These are phyloP conservation scores for Phytophthora agathidicida DNA, from an alignment of 352 stramenopile genomes.

Conservation along the genomic window DNA sequence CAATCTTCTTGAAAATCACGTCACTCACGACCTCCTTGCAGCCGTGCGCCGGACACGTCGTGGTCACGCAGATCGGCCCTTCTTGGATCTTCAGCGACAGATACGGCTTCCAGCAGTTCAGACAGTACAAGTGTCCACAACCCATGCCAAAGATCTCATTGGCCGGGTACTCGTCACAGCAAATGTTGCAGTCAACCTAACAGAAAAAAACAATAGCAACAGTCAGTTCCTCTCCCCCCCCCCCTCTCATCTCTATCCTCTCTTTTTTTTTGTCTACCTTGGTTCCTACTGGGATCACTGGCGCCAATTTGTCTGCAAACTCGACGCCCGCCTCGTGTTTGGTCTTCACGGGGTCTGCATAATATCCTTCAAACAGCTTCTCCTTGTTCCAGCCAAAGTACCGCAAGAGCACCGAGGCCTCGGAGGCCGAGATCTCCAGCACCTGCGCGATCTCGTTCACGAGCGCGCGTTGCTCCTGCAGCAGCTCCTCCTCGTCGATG, in stretches of 20 bases:
- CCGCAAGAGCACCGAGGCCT: slow-evolving; percentile 79
- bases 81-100: slow-evolving; percentile 90
- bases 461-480: slow-evolving; percentile 62
- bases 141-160: slow-evolving; percentile 91
- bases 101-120: slow-evolving; percentile 89
- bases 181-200: slow-evolving; percentile 92
- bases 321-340: slow-evolving; percentile 63
- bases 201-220: not conserved
- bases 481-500: slow-evolving; percentile 85
- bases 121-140: slow-evolving; percentile 98
- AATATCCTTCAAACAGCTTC: slow-evolving; percentile 90
- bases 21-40: slow-evolving; percentile 93
- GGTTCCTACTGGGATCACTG: slow-evolving; percentile 40
- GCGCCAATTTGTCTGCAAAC: slow-evolving; percentile 47
- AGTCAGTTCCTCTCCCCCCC: slow-evolving; percentile 6
- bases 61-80: slow-evolving; percentile 93
- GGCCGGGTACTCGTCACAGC: slow-evolving; percentile 90
- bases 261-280: slow-evolving; percentile 38
- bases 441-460: slow-evolving; percentile 81
- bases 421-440: slow-evolving; percentile 65
- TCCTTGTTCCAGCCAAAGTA: slow-evolving; percentile 92
- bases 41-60: slow-evolving; percentile 95
- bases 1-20: slow-evolving; percentile 73
- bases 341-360: slow-evolving; percentile 66
- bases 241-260: not conserved